These are phyloP conservation scores for Streptanthus diversifolius DNA, from an alignment of 345 rosid species.

Conservation along the genomic window DNA sequence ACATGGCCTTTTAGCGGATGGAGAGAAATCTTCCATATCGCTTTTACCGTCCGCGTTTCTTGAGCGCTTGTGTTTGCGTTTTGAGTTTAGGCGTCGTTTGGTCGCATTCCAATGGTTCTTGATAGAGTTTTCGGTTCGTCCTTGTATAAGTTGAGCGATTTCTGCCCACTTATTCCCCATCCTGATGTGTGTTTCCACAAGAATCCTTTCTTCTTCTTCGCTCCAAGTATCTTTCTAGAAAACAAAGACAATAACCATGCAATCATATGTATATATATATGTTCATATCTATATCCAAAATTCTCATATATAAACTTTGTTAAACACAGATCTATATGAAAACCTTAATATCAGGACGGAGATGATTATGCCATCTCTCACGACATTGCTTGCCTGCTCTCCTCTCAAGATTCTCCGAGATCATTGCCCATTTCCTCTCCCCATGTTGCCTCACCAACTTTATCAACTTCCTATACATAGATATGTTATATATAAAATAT, in stretches of 20 bases:
- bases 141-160: slow-evolving; percentile 72
- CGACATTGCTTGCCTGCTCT: slow-evolving; percentile 96
- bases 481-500: too few species aligned
- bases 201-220: slow-evolving; percentile 72
- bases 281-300: background rate
- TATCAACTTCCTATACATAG: slow-evolving; percentile 52
- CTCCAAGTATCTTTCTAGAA: slow-evolving; percentile 76
- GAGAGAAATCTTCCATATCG: slow-evolving; percentile 2
- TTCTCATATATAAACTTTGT: background rate
- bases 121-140: slow-evolving; percentile 81
- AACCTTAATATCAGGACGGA: slow-evolving; percentile 90
- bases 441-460: slow-evolving; percentile 81
- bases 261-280: too few species aligned
- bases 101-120: slow-evolving; percentile 98
- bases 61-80: slow-evolving; percentile 42
- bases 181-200: slow-evolving; percentile 65
- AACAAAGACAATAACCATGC: background rate
- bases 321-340: slow-evolving; percentile 14
- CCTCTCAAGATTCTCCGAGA: slow-evolving; percentile 67
- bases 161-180: slow-evolving; percentile 93
- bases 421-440: slow-evolving; percentile 78
- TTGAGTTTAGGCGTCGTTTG: slow-evolving; percentile 67
- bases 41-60: background rate
- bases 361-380: slow-evolving; percentile 96
- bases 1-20: slow-evolving; percentile 41